phyloP scores from a whole-genome alignment of 2,329 filamentous ascomycete species.

The Neofusicoccum laricinum region DNA sequence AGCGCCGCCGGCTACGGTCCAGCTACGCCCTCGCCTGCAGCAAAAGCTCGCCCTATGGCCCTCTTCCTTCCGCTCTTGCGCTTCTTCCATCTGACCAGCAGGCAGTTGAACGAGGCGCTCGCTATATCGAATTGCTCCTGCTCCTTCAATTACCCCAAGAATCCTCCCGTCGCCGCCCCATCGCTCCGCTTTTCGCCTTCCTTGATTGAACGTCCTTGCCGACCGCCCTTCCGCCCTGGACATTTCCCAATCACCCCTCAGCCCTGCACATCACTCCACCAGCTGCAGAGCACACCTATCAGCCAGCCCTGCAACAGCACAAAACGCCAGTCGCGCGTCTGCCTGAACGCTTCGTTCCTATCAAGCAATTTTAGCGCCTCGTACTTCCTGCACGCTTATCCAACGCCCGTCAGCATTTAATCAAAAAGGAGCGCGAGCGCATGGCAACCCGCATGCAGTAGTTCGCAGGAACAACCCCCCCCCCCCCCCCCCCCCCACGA shows the following conservation, averaged over 20 bases:
- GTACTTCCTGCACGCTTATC: conserved; percentile 5
- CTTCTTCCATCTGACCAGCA: not conserved
- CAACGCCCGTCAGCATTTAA: conserved; percentile 12
- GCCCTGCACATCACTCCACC: not conserved
- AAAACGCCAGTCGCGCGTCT: not conserved
- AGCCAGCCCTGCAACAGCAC: not conserved
- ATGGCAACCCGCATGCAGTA: not conserved
- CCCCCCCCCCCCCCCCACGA: not conserved
- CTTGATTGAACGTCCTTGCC: no score
- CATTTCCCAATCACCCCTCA: no score
- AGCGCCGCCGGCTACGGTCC: not conserved
- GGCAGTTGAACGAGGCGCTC: no score
- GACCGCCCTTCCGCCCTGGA: no score
- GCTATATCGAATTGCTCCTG: not conserved
- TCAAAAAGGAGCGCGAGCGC: not conserved
- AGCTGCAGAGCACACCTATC: not conserved
- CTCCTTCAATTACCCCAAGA: not conserved
- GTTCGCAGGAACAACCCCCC: not conserved
- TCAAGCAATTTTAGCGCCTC: conserved; percentile 5
- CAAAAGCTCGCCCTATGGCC: not conserved
- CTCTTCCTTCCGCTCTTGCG: not conserved
- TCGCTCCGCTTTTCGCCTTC: no score
- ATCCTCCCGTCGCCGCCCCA: not conserved
- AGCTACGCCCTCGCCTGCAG: not conserved
- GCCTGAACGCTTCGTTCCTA: not conserved